These are phyloP conservation scores for Spiraea crenata DNA, from an alignment of 331 rosid genomes.

Conservation along the genomic window DNA sequence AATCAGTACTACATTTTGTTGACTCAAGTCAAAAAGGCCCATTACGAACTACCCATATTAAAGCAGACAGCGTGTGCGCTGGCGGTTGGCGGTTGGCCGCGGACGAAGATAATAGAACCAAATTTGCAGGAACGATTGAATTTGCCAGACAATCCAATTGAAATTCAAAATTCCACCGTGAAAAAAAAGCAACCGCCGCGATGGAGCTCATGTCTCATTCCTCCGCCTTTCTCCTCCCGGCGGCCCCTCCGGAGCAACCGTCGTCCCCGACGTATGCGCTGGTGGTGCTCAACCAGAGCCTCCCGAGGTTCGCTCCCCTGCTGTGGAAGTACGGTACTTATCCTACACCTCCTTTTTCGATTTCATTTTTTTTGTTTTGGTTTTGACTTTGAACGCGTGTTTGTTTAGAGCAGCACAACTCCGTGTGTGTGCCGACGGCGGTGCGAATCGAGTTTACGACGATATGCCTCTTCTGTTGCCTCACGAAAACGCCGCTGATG, in stretches of 20 bases:
- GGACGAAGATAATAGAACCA: too few relatives aligned
- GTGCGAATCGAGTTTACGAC: conserved; percentile 86
- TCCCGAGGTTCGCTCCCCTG: conserved; percentile 73
- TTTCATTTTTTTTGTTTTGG: background rate
- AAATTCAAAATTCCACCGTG: background rate
- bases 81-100: background rate
- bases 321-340: conserved; percentile 85
- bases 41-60: too few relatives aligned
- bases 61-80: too few relatives aligned
- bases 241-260: conserved; percentile 28
- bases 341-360: background rate
- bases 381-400: background rate
- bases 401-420: conserved; percentile 53
- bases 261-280: conserved; percentile 51
- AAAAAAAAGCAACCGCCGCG: background rate
- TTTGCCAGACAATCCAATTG: background rate
- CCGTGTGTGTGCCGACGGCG: conserved; percentile 92
- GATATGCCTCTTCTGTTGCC: conserved; percentile 82
- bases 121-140: too few relatives aligned
- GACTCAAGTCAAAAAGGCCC: too few relatives aligned
- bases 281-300: conserved; percentile 70
- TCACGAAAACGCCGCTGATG: conserved; percentile 41
- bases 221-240: conserved; percentile 60
- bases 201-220: conserved; percentile 70
- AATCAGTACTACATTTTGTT: too few relatives aligned